These are phyloP conservation scores for Ceratonia siliqua DNA, from an alignment of 306 rosid genomes.

Conservation along the genomic window DNA sequence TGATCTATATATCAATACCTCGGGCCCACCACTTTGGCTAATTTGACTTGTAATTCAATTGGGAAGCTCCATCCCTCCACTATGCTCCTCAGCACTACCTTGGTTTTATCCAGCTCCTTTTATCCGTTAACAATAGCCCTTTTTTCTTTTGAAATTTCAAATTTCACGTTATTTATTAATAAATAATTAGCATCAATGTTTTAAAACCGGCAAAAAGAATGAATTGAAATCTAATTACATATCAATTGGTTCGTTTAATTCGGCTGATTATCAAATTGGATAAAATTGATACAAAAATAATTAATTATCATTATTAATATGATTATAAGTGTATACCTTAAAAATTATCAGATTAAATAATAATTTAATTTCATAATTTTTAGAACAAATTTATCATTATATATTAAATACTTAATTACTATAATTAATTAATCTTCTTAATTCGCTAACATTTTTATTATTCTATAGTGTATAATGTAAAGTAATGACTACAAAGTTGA, in stretches of 20 bases:
- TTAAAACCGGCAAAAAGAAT: background rate
- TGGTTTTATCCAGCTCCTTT: background rate
- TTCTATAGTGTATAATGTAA: background rate
- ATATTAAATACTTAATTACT: no score
- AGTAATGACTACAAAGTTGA: background rate
- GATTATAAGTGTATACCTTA: background rate
- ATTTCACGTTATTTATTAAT: background rate
- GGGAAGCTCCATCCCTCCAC: conserved; percentile 34
- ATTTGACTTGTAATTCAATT: conserved; percentile 8
- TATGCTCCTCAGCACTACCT: conserved; percentile 17
- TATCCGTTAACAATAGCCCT: background rate
- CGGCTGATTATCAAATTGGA: background rate
- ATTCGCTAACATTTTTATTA: background rate
- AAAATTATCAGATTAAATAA: background rate
- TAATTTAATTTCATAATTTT: background rate
- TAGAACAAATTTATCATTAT: no score
- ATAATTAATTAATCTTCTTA: background rate
- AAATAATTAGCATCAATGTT: background rate
- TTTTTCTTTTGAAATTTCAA: no score
- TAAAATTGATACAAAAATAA: background rate
- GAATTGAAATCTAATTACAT: no score
- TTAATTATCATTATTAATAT: background rate
- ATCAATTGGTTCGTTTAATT: no score
- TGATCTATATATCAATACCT: conserved; percentile 4
- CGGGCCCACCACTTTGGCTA: conserved; percentile 19